phyloP scores from a whole-genome alignment of 805 yeast genomes.

The Yamadazyma scolyti region DNA sequence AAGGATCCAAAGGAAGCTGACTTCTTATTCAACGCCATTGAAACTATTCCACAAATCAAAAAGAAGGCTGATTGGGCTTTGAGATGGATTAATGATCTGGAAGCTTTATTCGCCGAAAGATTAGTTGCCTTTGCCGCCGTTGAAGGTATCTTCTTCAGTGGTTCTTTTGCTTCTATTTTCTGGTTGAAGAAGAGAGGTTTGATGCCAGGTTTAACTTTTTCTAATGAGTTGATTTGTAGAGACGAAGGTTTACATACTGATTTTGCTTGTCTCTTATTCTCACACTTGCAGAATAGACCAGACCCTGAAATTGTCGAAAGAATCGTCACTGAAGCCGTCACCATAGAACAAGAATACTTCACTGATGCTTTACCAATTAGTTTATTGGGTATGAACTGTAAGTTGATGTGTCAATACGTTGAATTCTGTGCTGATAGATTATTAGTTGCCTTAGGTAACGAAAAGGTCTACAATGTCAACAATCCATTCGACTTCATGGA shows the following conservation, averaged over 20 bases:
- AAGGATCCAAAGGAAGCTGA: conserved; percentile 94
- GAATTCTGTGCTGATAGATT: conserved; percentile 97
- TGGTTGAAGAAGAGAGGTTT: conserved; percentile 99
- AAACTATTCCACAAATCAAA: conserved; percentile 91
- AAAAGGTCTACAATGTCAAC: conserved; percentile 78
- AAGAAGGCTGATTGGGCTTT: conserved; percentile 99
- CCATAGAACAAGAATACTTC: conserved; percentile 89
- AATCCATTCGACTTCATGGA: conserved; percentile 99
- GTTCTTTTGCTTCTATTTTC: conserved; percentile 96
- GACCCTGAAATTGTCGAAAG: conserved; percentile 70
- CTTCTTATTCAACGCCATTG: conserved; percentile 90
- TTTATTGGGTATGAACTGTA: conserved; percentile 90
- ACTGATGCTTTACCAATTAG: conserved; percentile 93
- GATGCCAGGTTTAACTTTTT: conserved; percentile 98
- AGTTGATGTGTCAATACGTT: conserved; percentile 95
- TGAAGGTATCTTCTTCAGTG: conserved; percentile 97
- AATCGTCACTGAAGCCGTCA: conserved; percentile 93
- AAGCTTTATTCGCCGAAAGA: conserved; percentile 91
- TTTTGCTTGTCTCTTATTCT: conserved; percentile 92
- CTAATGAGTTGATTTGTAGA: conserved; percentile 95
- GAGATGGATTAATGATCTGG: conserved; percentile 89
- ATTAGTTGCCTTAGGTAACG: conserved; percentile 85
- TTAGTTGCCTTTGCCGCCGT: conserved; percentile 98
- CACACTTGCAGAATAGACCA: conserved; percentile 91
- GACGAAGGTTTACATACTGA: conserved; percentile 99